Evolutionary conservation across 129 eudicot species (phyloP).

Genomic region (Deinandra increscens): DNA sequence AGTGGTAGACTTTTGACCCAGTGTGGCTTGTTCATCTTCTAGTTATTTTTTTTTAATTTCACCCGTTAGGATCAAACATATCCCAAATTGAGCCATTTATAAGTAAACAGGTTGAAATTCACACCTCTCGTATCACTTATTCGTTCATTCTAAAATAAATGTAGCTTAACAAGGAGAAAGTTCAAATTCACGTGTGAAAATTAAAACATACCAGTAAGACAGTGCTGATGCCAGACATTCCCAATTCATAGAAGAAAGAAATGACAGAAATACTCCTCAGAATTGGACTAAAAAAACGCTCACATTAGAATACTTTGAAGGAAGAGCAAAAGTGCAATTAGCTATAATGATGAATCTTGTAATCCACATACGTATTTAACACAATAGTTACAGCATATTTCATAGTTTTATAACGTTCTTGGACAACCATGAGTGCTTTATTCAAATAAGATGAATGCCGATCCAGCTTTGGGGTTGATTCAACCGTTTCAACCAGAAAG

Average conservation of each 20-base stretch:
- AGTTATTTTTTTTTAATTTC: background rate
- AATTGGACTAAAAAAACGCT: slow-evolving; percentile 49
- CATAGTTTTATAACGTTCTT: slow-evolving; percentile 71
- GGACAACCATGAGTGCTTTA: slow-evolving; percentile 42
- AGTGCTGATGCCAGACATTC: slow-evolving; percentile 93
- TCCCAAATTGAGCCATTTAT: background rate
- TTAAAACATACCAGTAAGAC: slow-evolving; percentile 61
- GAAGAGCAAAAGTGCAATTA: background rate
- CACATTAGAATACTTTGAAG: slow-evolving; percentile 20
- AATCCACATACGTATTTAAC: slow-evolving; percentile 51
- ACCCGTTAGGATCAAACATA: background rate
- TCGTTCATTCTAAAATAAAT: background rate
- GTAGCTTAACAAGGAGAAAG: background rate
- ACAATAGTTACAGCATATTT: slow-evolving; percentile 61
- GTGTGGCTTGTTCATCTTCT: no score
- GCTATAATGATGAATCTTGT: background rate
- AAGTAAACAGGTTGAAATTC: no score
- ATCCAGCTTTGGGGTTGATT: slow-evolving; percentile 40
- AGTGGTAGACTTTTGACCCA: background rate
- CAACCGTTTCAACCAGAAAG: slow-evolving; percentile 68
- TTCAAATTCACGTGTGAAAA: slow-evolving; percentile 2
- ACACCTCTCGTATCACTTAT: background rate
- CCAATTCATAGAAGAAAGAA: slow-evolving; percentile 90
- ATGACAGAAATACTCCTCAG: slow-evolving; percentile 63
- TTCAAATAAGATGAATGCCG: slow-evolving; percentile 31